A percentile compares a stretch with the other conserved stretches of the same genome.
Conservation (phyloP, 73 alveolate genomes). For the Tetrahymena borealis region DNA sequence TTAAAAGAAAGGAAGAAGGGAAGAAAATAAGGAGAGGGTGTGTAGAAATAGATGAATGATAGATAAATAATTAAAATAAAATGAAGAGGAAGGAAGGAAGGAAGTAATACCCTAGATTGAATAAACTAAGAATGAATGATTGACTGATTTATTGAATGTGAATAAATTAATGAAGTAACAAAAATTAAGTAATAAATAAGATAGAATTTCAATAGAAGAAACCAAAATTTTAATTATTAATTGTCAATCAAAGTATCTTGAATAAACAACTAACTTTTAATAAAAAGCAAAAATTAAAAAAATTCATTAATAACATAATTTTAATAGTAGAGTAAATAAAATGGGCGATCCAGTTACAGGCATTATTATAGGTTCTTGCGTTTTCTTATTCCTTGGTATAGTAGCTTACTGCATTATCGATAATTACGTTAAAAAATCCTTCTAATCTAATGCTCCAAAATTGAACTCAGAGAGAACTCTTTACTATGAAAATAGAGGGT, state of each 20-base stretch:
- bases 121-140: not conserved
- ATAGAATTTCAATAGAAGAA: not conserved
- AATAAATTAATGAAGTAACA: not conserved
- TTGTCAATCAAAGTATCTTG: not conserved
- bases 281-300: not conserved
- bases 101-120: too few species aligned
- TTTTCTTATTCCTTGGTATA: not conserved
- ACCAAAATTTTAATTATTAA: not conserved
- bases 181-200: not conserved
- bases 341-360: slow-evolving; percentile 2
- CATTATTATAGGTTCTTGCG: not conserved
- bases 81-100: not conserved
- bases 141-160: not conserved
- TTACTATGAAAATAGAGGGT: not conserved
- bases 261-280: not conserved
- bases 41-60: not conserved
- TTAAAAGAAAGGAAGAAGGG: not conserved
- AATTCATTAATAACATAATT: not conserved
- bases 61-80: not conserved
- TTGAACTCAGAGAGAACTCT: not conserved
- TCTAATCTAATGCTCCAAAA: not conserved
- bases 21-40: not conserved
- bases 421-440: not conserved
- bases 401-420: not conserved
- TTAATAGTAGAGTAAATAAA: not conserved